Base-by-base conservation (phyloP, 2,329 filamentous ascomycete species). In the Clarireedia paspali region DNA sequence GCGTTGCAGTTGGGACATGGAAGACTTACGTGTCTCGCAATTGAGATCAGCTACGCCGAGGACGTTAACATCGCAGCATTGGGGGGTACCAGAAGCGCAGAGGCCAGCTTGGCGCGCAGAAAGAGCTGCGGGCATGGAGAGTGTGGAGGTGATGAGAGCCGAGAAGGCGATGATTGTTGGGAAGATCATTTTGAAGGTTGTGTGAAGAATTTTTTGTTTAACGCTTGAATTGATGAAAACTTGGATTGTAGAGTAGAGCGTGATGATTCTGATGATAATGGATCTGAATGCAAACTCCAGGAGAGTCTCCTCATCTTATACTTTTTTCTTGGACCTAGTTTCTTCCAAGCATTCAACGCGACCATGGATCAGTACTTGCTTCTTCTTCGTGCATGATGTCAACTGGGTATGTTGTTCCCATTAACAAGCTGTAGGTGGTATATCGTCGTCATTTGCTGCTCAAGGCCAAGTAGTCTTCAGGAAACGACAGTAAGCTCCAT, bases 11-110 rank as follows among this genome's bases (percentile, higher is more conserved):
- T 34, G 30, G 9, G 5, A 12, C 27, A 12, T 34, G 10, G 30
- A 34, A 34, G 30, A 72, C 78, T 63, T 72, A 82, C 80, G 80
- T 57, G 71, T 67, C 17, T 64, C 70, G 68, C 83, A 86, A 72
- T 85, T 72, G 24, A 84, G 71, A 67, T 81, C 72, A 3, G 76
- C 79, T 57, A 84, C 59, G 57, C 79, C 76, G 40, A 85, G 76
- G 36, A 85, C 75, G 61, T 85, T 79, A 24, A 81, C 82, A 14
- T 81, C 78, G 66, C 83, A 86, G 74, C 83, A 86, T 61, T 79
- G 75, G 3, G 77, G 64, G 34, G 63, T 72, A 30, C 68, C 68
- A 6, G 23, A 27, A 9, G 9, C 20, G 47, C 53, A 55, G 46
- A 55, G 24, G 3, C 23, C 17, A 15, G 12, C 36, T 42, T 47